Evolutionary conservation across 768 basidiomycete genomes (phyloP).

Genomic region (Auriscalpium orientale): DNA sequence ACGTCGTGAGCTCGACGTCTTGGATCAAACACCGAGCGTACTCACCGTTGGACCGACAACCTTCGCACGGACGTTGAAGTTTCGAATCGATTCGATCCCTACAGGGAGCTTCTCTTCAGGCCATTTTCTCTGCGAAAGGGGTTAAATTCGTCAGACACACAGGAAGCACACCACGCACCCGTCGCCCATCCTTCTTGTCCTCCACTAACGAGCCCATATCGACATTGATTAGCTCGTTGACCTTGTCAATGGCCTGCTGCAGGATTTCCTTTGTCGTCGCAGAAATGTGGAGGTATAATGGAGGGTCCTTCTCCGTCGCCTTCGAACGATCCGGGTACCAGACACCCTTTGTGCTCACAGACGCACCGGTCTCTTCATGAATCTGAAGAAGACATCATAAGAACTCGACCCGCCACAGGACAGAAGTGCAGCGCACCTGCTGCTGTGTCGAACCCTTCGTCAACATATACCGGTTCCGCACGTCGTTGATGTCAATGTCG

Average conservation of each 20-base stretch:
- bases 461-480: constrained; percentile 88
- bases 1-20: neutral
- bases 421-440: constrained; percentile 48
- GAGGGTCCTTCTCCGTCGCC: constrained; percentile 88
- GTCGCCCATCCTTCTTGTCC: constrained; percentile 60
- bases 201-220: constrained; percentile 80
- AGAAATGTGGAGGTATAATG: constrained; percentile 89
- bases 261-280: constrained; percentile 62
- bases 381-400: constrained; percentile 47
- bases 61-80: constrained; percentile 97
- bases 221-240: constrained; percentile 64
- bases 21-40: constrained; percentile 7
- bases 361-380: constrained; percentile 85
- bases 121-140: constrained; percentile 73
- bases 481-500: constrained; percentile 96
- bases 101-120: constrained; percentile 94
- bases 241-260: constrained; percentile 58
- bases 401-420: neutral
- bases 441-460: constrained; percentile 91
- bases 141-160: constrained; percentile 1
- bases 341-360: constrained; percentile 85
- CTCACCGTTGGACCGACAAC: constrained; percentile 89
- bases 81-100: constrained; percentile 81
- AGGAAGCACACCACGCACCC: constrained; percentile 49
- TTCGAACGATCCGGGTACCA: constrained; percentile 94